These are phyloP conservation scores for Sophora flavescens DNA, from an alignment of 306 rosid genomes.

Conservation along the genomic window DNA sequence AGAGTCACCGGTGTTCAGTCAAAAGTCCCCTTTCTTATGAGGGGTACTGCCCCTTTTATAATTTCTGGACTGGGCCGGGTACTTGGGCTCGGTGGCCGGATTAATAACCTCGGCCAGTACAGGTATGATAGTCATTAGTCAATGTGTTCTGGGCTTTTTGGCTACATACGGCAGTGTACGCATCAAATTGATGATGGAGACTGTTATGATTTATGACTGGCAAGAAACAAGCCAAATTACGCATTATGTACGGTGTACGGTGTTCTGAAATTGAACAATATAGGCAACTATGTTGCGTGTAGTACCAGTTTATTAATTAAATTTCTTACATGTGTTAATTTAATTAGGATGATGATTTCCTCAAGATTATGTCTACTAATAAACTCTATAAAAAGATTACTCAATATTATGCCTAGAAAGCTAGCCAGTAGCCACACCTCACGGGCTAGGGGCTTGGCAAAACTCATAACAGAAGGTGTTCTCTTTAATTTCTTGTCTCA, in stretches of 20 bases:
- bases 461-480: not conserved
- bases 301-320: not conserved
- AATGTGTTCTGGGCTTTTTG: not conserved
- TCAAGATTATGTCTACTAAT: not conserved
- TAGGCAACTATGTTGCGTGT: slow-evolving; percentile 32
- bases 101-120: too few relatives aligned
- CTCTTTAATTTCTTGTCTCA: slow-evolving; percentile 16
- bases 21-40: too few relatives aligned
- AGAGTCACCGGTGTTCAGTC: too few relatives aligned
- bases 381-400: slow-evolving; percentile 7
- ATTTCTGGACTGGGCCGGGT: too few relatives aligned
- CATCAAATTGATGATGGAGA: not conserved
- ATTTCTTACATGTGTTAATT: not conserved
- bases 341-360: not conserved
- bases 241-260: slow-evolving; percentile 47
- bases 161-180: not conserved
- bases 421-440: too few relatives aligned
- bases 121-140: not conserved
- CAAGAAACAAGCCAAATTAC: slow-evolving; percentile 11
- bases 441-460: too few relatives aligned
- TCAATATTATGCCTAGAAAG: too few relatives aligned
- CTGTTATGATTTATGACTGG: not conserved
- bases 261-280: slow-evolving; percentile 9
- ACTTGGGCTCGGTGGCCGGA: too few relatives aligned
- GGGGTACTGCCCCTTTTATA: too few relatives aligned